These are phyloP conservation scores for Fusarium tanahbumbuense DNA, from an alignment of 2,329 filamentous ascomycete genomes.

Conservation along the genomic window DNA sequence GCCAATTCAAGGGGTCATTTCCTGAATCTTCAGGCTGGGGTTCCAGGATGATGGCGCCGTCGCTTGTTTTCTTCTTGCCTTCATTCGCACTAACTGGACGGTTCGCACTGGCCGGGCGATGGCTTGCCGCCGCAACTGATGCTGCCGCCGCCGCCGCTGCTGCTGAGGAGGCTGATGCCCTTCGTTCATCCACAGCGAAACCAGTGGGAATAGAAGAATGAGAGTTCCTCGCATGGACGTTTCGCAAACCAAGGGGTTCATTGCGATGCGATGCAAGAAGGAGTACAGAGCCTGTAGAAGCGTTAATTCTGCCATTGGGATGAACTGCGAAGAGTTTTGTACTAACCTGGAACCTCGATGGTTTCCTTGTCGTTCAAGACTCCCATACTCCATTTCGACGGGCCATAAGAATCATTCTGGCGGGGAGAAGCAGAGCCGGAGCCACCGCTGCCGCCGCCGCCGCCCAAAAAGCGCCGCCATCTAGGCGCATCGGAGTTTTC, in stretches of 20 bases:
- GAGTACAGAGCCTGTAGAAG: constrained; percentile 64
- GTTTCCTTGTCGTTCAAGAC: constrained; percentile 84
- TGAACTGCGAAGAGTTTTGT: background rate
- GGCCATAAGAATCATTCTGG: constrained; percentile 28
- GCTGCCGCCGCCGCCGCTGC: background rate
- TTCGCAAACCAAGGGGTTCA: constrained; percentile 68
- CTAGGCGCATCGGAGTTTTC: constrained; percentile 22
- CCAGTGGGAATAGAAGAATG: constrained; percentile 67
- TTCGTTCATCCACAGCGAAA: constrained; percentile 53
- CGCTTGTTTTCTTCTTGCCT: constrained; percentile 78
- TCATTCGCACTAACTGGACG: constrained; percentile 43
- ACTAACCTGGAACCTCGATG: constrained; percentile 85
- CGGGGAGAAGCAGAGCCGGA: constrained; percentile 13
- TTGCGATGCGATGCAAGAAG: constrained; percentile 67
- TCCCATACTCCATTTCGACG: constrained; percentile 73
- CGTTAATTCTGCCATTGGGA: constrained; percentile 12
- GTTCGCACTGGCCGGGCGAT: constrained; percentile 35
- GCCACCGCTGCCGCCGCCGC: constrained; percentile 12
- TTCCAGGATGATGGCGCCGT: constrained; percentile 87
- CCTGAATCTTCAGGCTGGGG: constrained; percentile 91
- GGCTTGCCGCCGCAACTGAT: constrained; percentile 7
- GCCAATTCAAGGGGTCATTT: constrained; percentile 96
- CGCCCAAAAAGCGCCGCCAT: constrained; percentile 40
- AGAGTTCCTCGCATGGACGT: constrained; percentile 67
- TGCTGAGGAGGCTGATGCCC: constrained; percentile 44